phyloP scores from a whole-genome alignment of 768 basidiomycete species.

The Hirschioporus abietinus region DNA sequence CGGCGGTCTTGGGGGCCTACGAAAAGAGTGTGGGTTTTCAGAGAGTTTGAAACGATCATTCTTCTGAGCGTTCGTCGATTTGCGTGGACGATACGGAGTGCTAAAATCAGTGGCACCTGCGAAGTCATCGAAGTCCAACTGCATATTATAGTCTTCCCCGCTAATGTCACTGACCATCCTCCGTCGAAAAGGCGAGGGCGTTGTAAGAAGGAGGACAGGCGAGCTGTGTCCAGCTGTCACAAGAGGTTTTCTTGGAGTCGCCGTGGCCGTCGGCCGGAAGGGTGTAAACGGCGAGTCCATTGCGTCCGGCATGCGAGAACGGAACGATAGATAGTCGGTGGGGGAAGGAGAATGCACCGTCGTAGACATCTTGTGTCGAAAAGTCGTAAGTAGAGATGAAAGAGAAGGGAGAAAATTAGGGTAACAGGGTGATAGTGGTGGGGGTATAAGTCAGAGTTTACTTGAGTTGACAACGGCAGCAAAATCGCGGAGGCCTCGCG shows the following conservation, averaged over 20 bases:
- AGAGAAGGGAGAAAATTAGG: background rate
- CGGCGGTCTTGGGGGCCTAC: background rate
- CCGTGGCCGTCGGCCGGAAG: background rate
- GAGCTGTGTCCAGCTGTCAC: background rate
- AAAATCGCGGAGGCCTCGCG: background rate
- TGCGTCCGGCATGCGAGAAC: background rate
- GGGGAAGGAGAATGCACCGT: background rate
- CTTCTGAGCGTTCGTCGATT: background rate
- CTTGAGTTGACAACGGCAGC: background rate
- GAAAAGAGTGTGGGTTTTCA: background rate
- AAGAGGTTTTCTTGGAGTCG: background rate
- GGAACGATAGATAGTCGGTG: background rate
- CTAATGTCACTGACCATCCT: background rate
- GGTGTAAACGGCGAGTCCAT: background rate
- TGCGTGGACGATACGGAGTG: background rate
- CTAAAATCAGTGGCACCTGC: background rate
- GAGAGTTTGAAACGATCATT: background rate
- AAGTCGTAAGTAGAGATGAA: background rate
- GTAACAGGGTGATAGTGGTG: background rate
- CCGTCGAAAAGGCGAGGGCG: background rate
- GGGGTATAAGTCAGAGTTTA: background rate
- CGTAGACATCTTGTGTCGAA: background rate
- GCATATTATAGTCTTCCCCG: background rate
- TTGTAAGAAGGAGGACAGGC: background rate
- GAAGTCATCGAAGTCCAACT: background rate